phyloP scores from a whole-genome alignment of 768 basidiomycete species.

The Boletus barrowsii region DNA sequence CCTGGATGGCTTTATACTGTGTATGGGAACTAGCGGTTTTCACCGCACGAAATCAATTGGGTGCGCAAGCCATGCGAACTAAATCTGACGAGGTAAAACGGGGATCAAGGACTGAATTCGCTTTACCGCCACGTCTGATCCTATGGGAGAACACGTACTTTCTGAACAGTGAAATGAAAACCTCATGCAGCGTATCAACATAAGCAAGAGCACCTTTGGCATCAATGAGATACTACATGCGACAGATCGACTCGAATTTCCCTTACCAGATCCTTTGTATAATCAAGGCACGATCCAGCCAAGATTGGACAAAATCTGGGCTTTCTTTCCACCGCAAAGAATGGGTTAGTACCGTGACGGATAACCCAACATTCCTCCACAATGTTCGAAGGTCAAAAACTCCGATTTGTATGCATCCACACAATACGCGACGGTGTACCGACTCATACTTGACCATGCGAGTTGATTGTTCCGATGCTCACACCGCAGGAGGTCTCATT shows the following conservation, averaged over 20 bases:
- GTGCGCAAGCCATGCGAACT: neutral
- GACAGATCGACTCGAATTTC: neutral
- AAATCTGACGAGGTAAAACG: neutral
- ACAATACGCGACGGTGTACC: neutral
- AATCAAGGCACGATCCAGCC: neutral
- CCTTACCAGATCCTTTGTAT: neutral
- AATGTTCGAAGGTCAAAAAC: neutral
- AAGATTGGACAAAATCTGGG: neutral
- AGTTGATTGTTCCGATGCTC: neutral
- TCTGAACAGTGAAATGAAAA: conserved; percentile 2
- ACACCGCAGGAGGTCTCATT: conserved; percentile 3
- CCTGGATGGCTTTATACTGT: neutral
- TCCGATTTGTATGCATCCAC: neutral
- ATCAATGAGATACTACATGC: neutral
- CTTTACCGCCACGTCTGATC: neutral
- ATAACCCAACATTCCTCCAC: neutral
- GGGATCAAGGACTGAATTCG: neutral
- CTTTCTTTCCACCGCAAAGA: neutral
- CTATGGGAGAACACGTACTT: neutral
- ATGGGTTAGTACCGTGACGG: neutral
- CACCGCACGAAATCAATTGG: neutral
- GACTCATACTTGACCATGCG: neutral
- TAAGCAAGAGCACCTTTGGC: neutral
- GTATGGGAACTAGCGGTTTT: neutral
- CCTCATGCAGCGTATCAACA: neutral